Base-by-base conservation (phyloP, 306 rosid genomes). In the Mimosa bimucronata region DNA sequence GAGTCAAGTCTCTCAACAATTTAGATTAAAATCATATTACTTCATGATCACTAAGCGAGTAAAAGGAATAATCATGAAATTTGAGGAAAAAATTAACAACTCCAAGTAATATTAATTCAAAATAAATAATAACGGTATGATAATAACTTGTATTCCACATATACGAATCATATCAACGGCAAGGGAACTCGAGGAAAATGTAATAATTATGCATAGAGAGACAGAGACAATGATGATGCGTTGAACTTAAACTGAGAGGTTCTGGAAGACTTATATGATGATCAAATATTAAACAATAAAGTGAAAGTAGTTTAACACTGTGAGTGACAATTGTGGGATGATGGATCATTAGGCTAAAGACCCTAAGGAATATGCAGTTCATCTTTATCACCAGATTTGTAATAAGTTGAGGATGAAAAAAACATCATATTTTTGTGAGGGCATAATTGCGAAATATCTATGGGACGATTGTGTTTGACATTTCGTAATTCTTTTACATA, bases 281-380 rank as follows among this genome's bases (percentile, higher is more conserved):
- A 86, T 71, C 46, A 44, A 48, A 48, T 15, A 71, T 38, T n/a
- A 50, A 62, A 72, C 8, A 4, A 48, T 48, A 80, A 40, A 52
- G 79, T 61, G 38, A 41, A 71, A 81, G 55, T 37, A 75, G 81
- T 65, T 44, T 79, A 62, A n/a, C 60, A 19, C 26, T 6, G 26
- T 6, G 26, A 37, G 13, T 60, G 84, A 83, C 78, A 86, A 83
- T 86, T 83, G 83, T 84, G 87, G 80, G 82, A 83, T 83, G 86
- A 86, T 83, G 85, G 64, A 78, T 52, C 52, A n/a, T 45, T 74
- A 78, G 73, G 83, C 52, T 60, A 79, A 44, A 70, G 76, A 82
- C 34, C 13, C 10, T 21, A 57, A 7, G 25, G 29, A 75, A 25
- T 66, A 50, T 53, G 5, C 19, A 21, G 28, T 4, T 66, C 57